Base-by-base conservation (phyloP, 176 grass and related monocot genomes). In the Alopecurus myosuroides region DNA sequence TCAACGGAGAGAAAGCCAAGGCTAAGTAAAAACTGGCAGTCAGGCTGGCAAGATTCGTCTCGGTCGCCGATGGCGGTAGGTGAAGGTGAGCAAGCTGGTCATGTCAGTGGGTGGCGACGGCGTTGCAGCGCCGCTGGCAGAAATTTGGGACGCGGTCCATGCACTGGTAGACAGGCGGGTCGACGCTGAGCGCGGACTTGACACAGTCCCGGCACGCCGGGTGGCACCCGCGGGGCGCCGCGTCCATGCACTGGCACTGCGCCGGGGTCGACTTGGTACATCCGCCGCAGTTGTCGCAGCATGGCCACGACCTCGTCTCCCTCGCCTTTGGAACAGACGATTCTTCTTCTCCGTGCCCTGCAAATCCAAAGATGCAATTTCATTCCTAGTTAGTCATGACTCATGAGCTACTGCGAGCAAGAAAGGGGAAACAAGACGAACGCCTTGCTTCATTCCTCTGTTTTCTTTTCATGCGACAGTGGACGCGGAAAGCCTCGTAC, bases 121-220 rank as follows among this genome's bases (percentile, higher is more conserved):
- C 78, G 34, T 65, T 66, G 68, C 95, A 98, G 17, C 64, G 83
- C 66, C 84, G 81, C 44, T 63, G 56, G 89, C 95, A 98, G 78
- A 86, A 92, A 77, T 85, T 85, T 22, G 89, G 78, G 67, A 98
- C 53, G 31, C 82, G 55, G 78, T 98, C 93, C 89, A 89, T 90
- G 77, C 95, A 98, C 66, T 90, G 91, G 84, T 91, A 98, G 26
- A 98, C 68, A 5, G 90, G 82, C 35, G 95, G 95, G 44, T 86
- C 23, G 78, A 85, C 86, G 62, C 79, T 88, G 77, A 95, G 82
- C 30, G 84, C 26, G 11, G 89, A 98, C 74, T 13, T 89, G 33
- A 95, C 95, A 86, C 95, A 98, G 70, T 89, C 70, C 53, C 80
- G 41, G 91, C 95, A 98, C 15, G 83, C 77, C 19, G 95, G 93